Conservation (phyloP, 2,329 filamentous ascomycete genomes). For the Curvularia sp. region DNA sequence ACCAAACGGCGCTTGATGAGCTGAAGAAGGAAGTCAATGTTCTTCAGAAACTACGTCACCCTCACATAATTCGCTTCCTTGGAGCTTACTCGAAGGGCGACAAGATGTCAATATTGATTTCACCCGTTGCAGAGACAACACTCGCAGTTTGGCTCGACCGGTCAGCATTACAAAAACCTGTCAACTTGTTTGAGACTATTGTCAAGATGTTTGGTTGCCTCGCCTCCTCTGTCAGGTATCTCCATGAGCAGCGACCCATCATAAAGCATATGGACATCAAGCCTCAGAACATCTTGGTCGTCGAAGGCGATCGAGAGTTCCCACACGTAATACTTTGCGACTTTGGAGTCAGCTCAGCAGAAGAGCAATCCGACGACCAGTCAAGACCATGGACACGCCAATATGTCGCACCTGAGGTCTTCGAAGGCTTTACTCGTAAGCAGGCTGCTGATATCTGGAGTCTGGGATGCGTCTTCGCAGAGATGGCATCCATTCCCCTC, state of each 20-base stretch:
- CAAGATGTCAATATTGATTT: slow-evolving; percentile 49
- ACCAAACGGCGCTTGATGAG: slow-evolving; percentile 42
- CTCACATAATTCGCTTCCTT: slow-evolving; percentile 50
- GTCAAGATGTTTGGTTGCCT: slow-evolving; percentile 50
- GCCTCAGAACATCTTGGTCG: slow-evolving; percentile 50
- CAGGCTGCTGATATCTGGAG: slow-evolving; percentile 83
- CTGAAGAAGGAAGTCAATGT: slow-evolving; percentile 47
- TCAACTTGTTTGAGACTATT: slow-evolving; percentile 34
- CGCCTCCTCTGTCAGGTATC: slow-evolving; percentile 45
- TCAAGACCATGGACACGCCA: slow-evolving; percentile 41
- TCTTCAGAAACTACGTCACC: slow-evolving; percentile 50
- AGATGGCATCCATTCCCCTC: slow-evolving; percentile 72
- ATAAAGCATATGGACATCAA: slow-evolving; percentile 51
- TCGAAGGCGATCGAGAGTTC: slow-evolving; percentile 38
- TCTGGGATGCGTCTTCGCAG: slow-evolving; percentile 91
- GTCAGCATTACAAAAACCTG: slow-evolving; percentile 27
- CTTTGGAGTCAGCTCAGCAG: slow-evolving; percentile 47
- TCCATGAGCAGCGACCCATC: slow-evolving; percentile 48
- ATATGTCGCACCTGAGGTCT: slow-evolving; percentile 49
- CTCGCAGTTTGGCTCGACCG: slow-evolving; percentile 46
- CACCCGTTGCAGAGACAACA: slow-evolving; percentile 49
- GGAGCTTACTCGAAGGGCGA: slow-evolving; percentile 47
- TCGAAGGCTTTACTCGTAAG: slow-evolving; percentile 37
- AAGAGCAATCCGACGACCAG: slow-evolving; percentile 28
- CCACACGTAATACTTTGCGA: slow-evolving; percentile 49